phyloP scores from a whole-genome alignment of 805 yeast genomes.

The Wickerhamiella bombiphila region DNA sequence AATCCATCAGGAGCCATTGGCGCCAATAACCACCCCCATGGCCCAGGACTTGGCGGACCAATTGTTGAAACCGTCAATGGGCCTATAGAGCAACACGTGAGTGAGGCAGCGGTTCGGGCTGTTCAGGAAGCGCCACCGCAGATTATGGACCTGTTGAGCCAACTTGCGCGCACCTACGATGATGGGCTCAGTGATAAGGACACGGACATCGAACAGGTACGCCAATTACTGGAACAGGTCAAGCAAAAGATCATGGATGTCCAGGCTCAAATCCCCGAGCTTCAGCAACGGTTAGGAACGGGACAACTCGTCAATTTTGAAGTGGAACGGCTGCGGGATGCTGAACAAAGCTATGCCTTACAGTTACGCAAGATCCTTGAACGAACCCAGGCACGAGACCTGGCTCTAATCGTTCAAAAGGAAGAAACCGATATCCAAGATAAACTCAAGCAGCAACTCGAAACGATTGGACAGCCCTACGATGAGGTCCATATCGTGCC shows the following conservation, averaged over 20 bases:
- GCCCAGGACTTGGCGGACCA: neutral
- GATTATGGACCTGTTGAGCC: slow-evolving; percentile 19
- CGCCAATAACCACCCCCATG: no score
- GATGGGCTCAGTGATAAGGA: slow-evolving; percentile 40
- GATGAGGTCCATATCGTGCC: slow-evolving; percentile 14
- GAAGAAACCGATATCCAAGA: slow-evolving; percentile 31
- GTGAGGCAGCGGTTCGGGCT: slow-evolving; percentile 1
- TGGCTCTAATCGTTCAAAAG: slow-evolving; percentile 43
- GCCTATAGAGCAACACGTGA: neutral
- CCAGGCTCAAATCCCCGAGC: slow-evolving; percentile 22
- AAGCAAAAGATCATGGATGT: slow-evolving; percentile 28
- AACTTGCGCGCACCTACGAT: slow-evolving; percentile 36
- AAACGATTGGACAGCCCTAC: slow-evolving; percentile 8
- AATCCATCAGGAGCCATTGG: no score
- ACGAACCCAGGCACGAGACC: slow-evolving; percentile 46
- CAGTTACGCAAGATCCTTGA: slow-evolving; percentile 36
- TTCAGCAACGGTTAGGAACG: slow-evolving; percentile 21
- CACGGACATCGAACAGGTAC: slow-evolving; percentile 36
- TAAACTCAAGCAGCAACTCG: slow-evolving; percentile 16
- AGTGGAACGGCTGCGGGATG: slow-evolving; percentile 15
- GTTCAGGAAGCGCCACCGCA: slow-evolving; percentile 8
- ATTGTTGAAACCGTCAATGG: neutral
- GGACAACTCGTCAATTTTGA: slow-evolving; percentile 15
- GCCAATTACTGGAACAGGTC: slow-evolving; percentile 29
- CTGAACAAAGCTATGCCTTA: slow-evolving; percentile 10